Base-by-base conservation (phyloP, 306 rosid genomes). In the Fragaria vesca region DNA sequence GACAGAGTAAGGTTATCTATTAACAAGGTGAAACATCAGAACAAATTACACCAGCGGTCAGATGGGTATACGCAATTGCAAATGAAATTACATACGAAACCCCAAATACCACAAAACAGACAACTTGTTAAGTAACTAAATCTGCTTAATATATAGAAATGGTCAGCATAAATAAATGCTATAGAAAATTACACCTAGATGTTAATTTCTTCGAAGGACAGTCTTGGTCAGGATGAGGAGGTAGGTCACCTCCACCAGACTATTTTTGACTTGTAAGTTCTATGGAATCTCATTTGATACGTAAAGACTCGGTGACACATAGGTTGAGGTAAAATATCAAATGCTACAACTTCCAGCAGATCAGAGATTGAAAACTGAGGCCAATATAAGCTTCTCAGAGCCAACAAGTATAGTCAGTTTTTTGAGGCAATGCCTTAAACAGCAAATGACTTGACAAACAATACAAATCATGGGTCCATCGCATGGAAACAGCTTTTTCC, bases 331-430 rank as follows among this genome's bases (percentile, higher is more conserved):
- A 8, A 52, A 16, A 21, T 55, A n/a, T 21, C 32, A 21, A 24
- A 58, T 1, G 38, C 66, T 61, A 61, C 66, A 61, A 61, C 66
- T 61, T 61, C 66, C 38, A 26, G 66, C 66, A 61, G 18, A 61
- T 61, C 66, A 24, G 38, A 26, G 12, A 61, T 12, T 12, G 36
- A 15, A 61, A 61, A 61, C 16, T 28, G 38, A 61, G 18, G 66
- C 9, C 38, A 26, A 61, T 28, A 61, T 61, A 26, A 28, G 66
- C 66, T 12, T 2, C 32, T 61, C 66, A 1, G 38, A 61, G 20
- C 66, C 66, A 61, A 6, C 65, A 72, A 52, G 66, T 32, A 55
- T 3, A 20, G 60, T 73, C 24, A 72, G 57, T 13, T 12, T 7
- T 7, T n/a, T 17, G 21, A n/a, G 50, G 36, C 50, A n/a, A 72